These are phyloP conservation scores for Yamadazyma blattariae DNA, from an alignment of 1,139 yeast genomes.

Conservation along the genomic window DNA sequence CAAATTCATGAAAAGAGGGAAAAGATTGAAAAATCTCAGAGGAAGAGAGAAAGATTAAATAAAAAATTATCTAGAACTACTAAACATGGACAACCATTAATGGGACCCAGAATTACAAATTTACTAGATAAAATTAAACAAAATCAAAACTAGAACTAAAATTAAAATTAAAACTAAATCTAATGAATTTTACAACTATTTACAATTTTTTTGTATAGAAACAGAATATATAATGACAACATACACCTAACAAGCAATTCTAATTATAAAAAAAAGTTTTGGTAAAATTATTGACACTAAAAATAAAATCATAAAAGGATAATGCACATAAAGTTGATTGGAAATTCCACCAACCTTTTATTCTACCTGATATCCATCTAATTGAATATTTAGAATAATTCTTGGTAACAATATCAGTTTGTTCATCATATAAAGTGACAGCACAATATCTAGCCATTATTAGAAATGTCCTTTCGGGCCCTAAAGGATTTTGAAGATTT, in stretches of 20 bases:
- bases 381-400: constrained; percentile 35
- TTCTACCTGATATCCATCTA: constrained; percentile 30
- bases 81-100: constrained; percentile 76
- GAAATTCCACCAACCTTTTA: constrained; percentile 48
- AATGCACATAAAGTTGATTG: constrained; percentile 54
- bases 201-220: too few species aligned
- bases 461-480: constrained; percentile 83
- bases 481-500: constrained; percentile 74
- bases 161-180: too few species aligned
- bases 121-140: constrained; percentile 73
- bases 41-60: constrained; percentile 42
- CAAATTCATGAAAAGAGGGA: constrained; percentile 23
- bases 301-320: constrained; percentile 50
- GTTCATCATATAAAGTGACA: constrained; percentile 68
- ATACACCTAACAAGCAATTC: neutral
- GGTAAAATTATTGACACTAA: constrained; percentile 2
- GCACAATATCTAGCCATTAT: constrained; percentile 93
- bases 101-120: constrained; percentile 86
- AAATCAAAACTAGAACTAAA: constrained; percentile 21
- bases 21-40: constrained; percentile 20
- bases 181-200: constrained; percentile 3
- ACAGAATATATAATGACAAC: neutral
- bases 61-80: constrained; percentile 59
- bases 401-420: constrained; percentile 37
- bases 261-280: too few species aligned